A percentile compares a stretch with the other conserved stretches of the same genome.
phyloP scores from a whole-genome alignment of 805 yeast species.

The Nakazawaea populi region DNA sequence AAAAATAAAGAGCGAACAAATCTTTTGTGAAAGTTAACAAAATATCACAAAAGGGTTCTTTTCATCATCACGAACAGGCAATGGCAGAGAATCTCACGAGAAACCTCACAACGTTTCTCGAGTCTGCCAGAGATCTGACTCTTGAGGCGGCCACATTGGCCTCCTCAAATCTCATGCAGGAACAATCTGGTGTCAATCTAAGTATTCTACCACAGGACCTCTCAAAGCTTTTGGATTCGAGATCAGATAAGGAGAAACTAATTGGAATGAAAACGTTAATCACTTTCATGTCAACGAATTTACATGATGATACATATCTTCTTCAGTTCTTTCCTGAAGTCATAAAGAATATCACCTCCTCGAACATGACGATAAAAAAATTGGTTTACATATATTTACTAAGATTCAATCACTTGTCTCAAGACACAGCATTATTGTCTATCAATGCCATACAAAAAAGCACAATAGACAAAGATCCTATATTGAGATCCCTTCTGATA shows the following conservation, averaged over 20 bases:
- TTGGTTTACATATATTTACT: conserved; percentile 72
- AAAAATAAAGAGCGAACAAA: background rate
- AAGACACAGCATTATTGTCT: conserved; percentile 83
- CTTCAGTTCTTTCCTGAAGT: conserved; percentile 72
- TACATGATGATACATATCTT: conserved; percentile 29
- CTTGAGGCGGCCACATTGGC: conserved; percentile 82
- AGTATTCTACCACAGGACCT: conserved; percentile 68
- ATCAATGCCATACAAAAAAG: conserved; percentile 90
- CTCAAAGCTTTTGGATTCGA: conserved; percentile 57
- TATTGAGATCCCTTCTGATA: conserved; percentile 65
- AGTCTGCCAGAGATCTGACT: conserved; percentile 74
- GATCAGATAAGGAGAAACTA: conserved; percentile 57
- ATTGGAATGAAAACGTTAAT: conserved; percentile 55
- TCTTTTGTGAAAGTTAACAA: background rate
- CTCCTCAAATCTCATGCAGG: conserved; percentile 26
- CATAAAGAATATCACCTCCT: conserved; percentile 76
- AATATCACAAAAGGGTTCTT: too few species aligned
- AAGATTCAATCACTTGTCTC: conserved; percentile 75
- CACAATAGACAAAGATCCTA: conserved; percentile 62
- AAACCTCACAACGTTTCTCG: conserved; percentile 61
- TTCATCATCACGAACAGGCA: background rate
- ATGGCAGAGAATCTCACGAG: conserved; percentile 15
- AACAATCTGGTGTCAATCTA: conserved; percentile 32
- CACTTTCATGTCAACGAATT: conserved; percentile 33
- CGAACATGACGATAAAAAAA: conserved; percentile 57